phyloP scores from a whole-genome alignment of 306 rosid species.

The Cyclanthera cordifolia region DNA sequence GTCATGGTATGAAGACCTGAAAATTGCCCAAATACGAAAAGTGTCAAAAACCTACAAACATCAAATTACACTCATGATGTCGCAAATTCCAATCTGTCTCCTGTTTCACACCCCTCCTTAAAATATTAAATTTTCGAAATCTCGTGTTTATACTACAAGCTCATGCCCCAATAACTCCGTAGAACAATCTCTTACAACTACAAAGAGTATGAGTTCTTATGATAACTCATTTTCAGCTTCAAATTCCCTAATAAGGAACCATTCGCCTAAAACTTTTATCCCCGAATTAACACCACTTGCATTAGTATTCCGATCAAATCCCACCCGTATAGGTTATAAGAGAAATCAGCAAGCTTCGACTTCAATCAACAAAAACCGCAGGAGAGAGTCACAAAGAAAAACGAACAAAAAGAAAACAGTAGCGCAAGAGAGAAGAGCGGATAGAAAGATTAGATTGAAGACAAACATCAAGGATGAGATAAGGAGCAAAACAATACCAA shows the following conservation, averaged over 20 bases:
- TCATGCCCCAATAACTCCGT: neutral
- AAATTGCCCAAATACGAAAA: neutral
- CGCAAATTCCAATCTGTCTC: no score
- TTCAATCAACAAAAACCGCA: neutral
- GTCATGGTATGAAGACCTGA: neutral
- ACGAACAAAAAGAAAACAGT: neutral
- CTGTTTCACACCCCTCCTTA: neutral
- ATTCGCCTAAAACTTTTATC: neutral
- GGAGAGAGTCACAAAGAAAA: neutral
- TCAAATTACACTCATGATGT: no score
- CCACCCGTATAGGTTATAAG: neutral
- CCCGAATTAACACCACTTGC: neutral
- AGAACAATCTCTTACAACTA: neutral
- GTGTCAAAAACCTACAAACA: neutral
- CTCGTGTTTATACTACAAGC: no score
- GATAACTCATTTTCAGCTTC: neutral
- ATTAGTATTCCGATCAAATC: neutral
- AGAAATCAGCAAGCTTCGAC: neutral
- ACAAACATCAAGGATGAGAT: neutral
- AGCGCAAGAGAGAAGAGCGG: neutral
- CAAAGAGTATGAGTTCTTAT: neutral
- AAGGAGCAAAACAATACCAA: conserved; percentile 5
- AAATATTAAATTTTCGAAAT: neutral
- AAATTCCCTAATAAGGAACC: neutral
- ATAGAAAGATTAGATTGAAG: neutral